Evolutionary conservation across 208 protist genomes (phyloP), one percentile per base, ranked within the genome.

Genomic region (Acanthamoeba comandoni): DNA sequence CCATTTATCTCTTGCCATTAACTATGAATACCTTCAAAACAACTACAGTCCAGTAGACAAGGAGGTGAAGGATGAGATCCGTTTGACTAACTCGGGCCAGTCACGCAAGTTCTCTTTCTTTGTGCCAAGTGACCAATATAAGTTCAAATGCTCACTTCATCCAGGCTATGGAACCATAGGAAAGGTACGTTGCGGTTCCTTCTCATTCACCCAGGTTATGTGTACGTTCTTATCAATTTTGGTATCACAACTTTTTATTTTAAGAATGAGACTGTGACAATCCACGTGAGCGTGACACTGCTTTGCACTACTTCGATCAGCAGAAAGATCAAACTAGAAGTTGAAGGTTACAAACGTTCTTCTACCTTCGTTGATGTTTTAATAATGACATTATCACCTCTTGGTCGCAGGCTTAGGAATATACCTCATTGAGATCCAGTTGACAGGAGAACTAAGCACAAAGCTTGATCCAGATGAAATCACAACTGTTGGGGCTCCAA

Each of bases 401-500:
- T 43, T n/a, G n/a, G n/a, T n/a, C n/a, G n/a, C n/a, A 43, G 77
- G 77, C 24, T 39, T 64, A 9, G 77, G 77, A 17, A 51, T 49
- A 58, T 58, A 86, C 26, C 26, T 86, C 22, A 43, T 86, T 48
- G 52, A 31, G 15, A 86, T 86, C 29, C 35, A n/a, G 53, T 58
- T 86, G 19, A 43, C 67, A 39, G 77, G 77, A 15, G 77, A 86
- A 31, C 77, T 86, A 0, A 69, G 55, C 8, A 15, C 19, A 17
- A 86, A 86, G 77, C 77, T 86, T 22, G 77, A 86, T 19, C 77
- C 77, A 2, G 77, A 86, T 2, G 77, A 86, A 19, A 86, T 86
- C 77, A 86, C 67, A 53, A 86, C 77, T 19, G n/a, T 49, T 9
- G 55, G 55, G 43, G 55, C 51, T n/a, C 19, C 77, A 9, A 86